Evolutionary conservation across 1,284 basidiomycete genomes (phyloP), one percentile per base, ranked within the genome.

Genomic region (Ustilago xerochloae): DNA sequence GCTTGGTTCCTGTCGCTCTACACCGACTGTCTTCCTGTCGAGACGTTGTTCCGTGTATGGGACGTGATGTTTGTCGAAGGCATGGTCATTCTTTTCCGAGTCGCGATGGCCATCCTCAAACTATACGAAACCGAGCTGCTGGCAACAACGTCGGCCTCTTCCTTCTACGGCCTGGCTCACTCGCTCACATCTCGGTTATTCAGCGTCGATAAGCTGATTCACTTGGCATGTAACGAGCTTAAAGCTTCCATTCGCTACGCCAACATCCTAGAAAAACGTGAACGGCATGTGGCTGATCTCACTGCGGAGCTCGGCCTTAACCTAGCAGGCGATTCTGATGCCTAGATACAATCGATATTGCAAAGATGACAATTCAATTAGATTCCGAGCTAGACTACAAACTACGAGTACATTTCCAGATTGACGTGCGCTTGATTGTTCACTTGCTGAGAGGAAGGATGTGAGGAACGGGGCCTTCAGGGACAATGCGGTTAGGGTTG

Each of bases 1-100:
- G 95, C 94, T 3, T 99, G 96, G 96, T 97, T 98, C 86, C 87
- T 99, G 36, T 95, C 93, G 6, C 87, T 99, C 18, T 99, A 97
- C 82, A 97, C 96, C 0, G 94, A 97, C 80, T 97, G 94, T 84
- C 86, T 98, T 4, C 96, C 96, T 4, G 93, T 97, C 24, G 95
- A 97, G 64, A 83, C 82, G 22, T 71, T 84, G 4, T 83, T 84
- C 55, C 72, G 82, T 10, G 81, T 84, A 6, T 84, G 94, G 84
- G 96, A 99, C 79, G 88, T 97, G n/a, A 92, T 98, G 85, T 90
- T 98, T 64, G 90, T 97, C 5, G 93, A 97, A 79, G 96, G 96
- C 0, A 88, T 94, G 48, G 93, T 94, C 77, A 92, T 94, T 16
- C 76, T 85, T 4, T 96, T 96, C 86, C 90, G 95, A 29, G 86